phyloP scores from a whole-genome alignment of 148 eudicot genomes.

The Euryodendron excelsum region DNA sequence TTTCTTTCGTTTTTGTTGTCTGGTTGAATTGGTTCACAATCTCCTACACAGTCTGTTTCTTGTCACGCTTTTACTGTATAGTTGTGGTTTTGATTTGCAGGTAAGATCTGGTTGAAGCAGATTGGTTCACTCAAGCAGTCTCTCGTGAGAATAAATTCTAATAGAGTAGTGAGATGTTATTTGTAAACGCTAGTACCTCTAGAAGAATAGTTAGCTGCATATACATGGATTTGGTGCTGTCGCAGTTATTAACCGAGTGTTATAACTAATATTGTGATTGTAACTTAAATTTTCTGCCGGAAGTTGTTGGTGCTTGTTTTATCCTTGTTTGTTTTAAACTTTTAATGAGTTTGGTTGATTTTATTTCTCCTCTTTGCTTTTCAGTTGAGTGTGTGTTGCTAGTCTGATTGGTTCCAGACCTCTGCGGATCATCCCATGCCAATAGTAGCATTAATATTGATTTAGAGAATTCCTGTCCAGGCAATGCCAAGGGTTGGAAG shows the following conservation, averaged over 20 bases:
- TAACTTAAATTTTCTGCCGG: not conserved
- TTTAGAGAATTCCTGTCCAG: too few relatives aligned
- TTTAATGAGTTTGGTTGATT: too few relatives aligned
- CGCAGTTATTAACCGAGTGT: not conserved
- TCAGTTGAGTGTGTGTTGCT: too few relatives aligned
- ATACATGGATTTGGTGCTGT: not conserved
- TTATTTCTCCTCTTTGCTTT: too few relatives aligned
- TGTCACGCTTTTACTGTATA: not conserved
- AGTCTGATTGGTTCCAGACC: too few relatives aligned
- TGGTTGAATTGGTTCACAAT: not conserved
- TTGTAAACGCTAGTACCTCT: not conserved
- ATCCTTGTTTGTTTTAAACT: too few relatives aligned
- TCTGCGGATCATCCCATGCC: too few relatives aligned
- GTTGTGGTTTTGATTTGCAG: constrained; percentile 28
- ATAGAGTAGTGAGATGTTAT: not conserved
- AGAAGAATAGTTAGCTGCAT: not conserved
- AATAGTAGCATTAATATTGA: too few relatives aligned
- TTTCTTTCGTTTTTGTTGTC: not conserved
- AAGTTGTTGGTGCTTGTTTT: too few relatives aligned
- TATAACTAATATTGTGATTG: not conserved
- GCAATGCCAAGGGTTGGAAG: too few relatives aligned
- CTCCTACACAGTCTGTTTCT: not conserved
- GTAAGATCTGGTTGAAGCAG: constrained; percentile 40
- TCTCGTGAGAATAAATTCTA: not conserved
- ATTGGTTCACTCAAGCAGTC: constrained; percentile 29